Conservation (phyloP, 768 basidiomycete genomes). For the Tricholoma terreum region DNA sequence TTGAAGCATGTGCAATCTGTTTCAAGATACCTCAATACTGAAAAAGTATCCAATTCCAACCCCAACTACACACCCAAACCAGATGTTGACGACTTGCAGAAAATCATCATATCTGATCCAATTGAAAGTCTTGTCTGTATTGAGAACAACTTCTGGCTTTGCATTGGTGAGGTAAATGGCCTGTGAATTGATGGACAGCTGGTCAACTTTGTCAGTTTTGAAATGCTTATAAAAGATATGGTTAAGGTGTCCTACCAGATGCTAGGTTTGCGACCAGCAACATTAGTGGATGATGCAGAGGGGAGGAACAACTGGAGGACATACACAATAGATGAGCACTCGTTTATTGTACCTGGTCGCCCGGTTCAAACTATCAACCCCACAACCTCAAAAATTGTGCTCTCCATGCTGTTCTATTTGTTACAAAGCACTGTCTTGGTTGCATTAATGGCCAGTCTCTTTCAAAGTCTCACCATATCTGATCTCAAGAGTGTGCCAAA, state of each 20-base stretch:
- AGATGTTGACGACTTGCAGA: no score
- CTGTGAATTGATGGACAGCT: conserved; percentile 6
- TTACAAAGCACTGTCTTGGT: conserved; percentile 5
- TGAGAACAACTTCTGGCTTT: conserved; percentile 13
- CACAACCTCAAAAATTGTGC: conserved; percentile 3
- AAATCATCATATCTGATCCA: conserved; percentile 17
- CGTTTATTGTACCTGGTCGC: conserved; percentile 14
- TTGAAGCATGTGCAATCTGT: conserved; percentile 4
- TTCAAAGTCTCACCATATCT: no score
- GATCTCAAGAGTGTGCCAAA: conserved; percentile 1
- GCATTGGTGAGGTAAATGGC: conserved; percentile 25
- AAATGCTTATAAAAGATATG: conserved; percentile 11
- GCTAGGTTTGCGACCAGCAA: conserved; percentile 14
- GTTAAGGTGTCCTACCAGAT: conserved; percentile 16
- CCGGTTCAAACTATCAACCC: conserved; percentile 16
- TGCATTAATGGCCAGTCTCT: neutral
- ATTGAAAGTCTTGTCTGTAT: conserved; percentile 12
- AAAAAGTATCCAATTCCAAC: no score
- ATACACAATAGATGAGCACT: conserved; percentile 4
- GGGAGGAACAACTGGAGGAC: conserved; percentile 17
- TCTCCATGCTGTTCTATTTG: conserved; percentile 1
- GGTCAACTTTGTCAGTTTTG: conserved; percentile 6
- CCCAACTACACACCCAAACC: no score
- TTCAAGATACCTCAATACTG: neutral
- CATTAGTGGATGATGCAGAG: conserved; percentile 16